phyloP scores from a whole-genome alignment of 2,329 filamentous ascomycete species.

The Cryphonectria nitschkei region DNA sequence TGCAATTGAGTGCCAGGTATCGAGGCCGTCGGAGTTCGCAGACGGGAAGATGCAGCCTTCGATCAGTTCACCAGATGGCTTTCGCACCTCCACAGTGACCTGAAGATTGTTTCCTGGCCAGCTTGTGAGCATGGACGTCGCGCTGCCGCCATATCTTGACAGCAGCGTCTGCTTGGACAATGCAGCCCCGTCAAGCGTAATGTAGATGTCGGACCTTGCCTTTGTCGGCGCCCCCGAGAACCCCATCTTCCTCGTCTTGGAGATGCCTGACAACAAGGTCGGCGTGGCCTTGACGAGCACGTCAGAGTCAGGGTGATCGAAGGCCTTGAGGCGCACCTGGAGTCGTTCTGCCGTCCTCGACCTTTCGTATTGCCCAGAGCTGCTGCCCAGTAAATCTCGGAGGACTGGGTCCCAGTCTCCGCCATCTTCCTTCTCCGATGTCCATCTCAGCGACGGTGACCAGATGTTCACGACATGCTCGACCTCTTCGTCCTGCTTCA shows the following conservation, averaged over 20 bases:
- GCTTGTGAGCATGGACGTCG: constrained; percentile 68
- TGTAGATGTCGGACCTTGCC: constrained; percentile 89
- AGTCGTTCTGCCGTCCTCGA: constrained; percentile 75
- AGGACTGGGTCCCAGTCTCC: constrained; percentile 77
- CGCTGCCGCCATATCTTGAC: constrained; percentile 72
- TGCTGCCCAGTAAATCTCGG: constrained; percentile 72
- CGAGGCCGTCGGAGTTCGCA: constrained; percentile 77
- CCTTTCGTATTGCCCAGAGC: constrained; percentile 74
- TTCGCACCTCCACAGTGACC: constrained; percentile 85
- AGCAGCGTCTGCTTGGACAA: constrained; percentile 74
- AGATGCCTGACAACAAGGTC: constrained; percentile 80
- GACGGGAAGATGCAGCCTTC: constrained; percentile 86
- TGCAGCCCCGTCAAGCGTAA: constrained; percentile 80
- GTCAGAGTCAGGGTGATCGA: constrained; percentile 78
- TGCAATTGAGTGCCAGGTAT: constrained; percentile 86
- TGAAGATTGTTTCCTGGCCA: constrained; percentile 76
- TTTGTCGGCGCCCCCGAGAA: constrained; percentile 92
- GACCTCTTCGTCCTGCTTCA: constrained; percentile 71
- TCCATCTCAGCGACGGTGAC: constrained; percentile 62
- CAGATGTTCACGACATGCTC: constrained; percentile 81
- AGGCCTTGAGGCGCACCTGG: constrained; percentile 78
- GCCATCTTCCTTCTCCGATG: constrained; percentile 59
- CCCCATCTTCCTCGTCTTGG: constrained; percentile 84
- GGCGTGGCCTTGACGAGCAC: constrained; percentile 82
- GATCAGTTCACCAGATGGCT: constrained; percentile 76